phyloP scores from a whole-genome alignment of 331 rosid species.

The Pyrus hybrid region DNA sequence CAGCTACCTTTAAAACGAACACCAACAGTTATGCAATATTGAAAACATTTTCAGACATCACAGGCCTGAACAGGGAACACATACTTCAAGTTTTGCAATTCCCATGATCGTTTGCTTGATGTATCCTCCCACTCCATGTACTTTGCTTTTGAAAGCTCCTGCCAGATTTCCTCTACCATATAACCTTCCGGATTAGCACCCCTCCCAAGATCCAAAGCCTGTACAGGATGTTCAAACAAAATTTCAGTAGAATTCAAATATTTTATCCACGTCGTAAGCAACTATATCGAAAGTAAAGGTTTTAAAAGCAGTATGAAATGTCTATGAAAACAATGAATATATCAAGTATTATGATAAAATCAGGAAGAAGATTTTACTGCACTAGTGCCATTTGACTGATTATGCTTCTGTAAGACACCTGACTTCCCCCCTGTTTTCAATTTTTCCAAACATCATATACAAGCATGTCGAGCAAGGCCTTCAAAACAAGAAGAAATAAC shows the following conservation, averaged over 20 bases:
- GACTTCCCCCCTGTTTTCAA: background rate
- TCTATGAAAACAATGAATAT: background rate
- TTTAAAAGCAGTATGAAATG: background rate
- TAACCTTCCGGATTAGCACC: conserved; percentile 67
- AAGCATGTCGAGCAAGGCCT: background rate
- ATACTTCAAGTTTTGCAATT: conserved; percentile 80
- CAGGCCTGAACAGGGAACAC: conserved; percentile 32
- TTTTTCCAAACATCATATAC: background rate
- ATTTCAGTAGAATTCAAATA: conserved; percentile 5
- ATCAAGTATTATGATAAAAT: no score
- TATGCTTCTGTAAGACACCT: background rate
- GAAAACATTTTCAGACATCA: conserved; percentile 18
- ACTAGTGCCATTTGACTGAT: background rate
- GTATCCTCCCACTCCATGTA: conserved; percentile 75
- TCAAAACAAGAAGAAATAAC: background rate
- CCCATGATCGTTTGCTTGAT: conserved; percentile 66
- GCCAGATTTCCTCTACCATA: conserved; percentile 92
- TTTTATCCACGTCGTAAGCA: background rate
- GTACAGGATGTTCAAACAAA: conserved; percentile 4
- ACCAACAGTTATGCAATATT: background rate
- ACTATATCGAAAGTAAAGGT: background rate
- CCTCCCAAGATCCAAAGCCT: conserved; percentile 98
- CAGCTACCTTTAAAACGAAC: background rate
- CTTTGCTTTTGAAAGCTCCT: conserved; percentile 82
- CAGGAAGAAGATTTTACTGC: background rate